Evolutionary conservation across 2,329 filamentous ascomycete genomes (phyloP), one percentile per base, ranked within the genome.

Genomic region (Ophiostoma piceae): DNA sequence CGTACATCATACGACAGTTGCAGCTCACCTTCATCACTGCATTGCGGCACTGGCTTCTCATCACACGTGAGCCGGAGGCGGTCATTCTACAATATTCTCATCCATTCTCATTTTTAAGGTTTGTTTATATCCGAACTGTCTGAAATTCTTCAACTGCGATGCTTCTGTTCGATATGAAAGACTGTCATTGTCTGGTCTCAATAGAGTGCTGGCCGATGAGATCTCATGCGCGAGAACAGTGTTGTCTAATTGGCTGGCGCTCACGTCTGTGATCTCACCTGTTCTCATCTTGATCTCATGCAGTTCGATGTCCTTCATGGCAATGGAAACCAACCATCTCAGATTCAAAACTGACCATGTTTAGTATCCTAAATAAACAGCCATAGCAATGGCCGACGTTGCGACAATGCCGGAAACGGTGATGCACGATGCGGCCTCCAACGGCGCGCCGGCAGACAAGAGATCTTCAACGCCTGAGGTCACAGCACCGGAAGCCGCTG

Each of bases 161-260:
- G 8, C 1, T 12, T 16, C 16, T 57, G 9, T 26, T n/a, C 9
- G 19, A 22, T 22, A 26, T 62, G 11, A 7, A 7, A 7, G 26
- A 12, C 14, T 62, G 12, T 16, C 12, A 26, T 4, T 14, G 57
- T n/a, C 29, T 16, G 16, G 35, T 39, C 14, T 19, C 14, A 16
- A 39, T 7, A 16, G 11, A 35, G 60, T 39, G 32, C 9, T 32
- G 12, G 60, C 14, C 32, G 19, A 65, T 39, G 60, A 22, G 35
- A 39, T 64, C 60, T 37, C 60, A 64, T 37, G 60, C 12, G 32
- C n/a, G 29, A n/a, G 32, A 19, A 37, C 32, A 41, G 35, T 65
- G 62, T 65, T 65, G 62, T 65, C 35, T 35, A 65, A 65, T 65
- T 65, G 62, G 62, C n/a, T 65, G 35, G 19, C 14, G 19, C 57